phyloP scores from a whole-genome alignment of 2,329 filamentous ascomycete species.

The Fusarium sp. region DNA sequence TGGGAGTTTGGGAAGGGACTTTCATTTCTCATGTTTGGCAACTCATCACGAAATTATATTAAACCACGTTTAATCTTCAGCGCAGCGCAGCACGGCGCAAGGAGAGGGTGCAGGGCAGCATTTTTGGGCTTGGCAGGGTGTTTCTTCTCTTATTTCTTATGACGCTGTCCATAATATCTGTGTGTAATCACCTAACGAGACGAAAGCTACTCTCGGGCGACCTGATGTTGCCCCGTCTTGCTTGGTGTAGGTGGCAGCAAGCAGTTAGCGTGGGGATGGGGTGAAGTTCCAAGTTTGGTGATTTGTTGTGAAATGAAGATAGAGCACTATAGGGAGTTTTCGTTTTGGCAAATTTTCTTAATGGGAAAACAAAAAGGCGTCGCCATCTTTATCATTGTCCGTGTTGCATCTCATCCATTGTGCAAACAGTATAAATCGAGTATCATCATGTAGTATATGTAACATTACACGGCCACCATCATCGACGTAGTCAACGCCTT shows the following conservation, averaged over 20 bases:
- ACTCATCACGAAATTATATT: slow-evolving; percentile 56
- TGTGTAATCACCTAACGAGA: slow-evolving; percentile 45
- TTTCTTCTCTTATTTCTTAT: slow-evolving; percentile 53
- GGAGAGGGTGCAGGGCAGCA: slow-evolving; percentile 57
- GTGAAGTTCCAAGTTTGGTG: slow-evolving; percentile 42
- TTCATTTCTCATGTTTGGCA: slow-evolving; percentile 53
- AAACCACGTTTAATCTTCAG: slow-evolving; percentile 55
- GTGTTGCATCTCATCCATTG: slow-evolving; percentile 14
- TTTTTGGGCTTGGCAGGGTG: slow-evolving; percentile 56
- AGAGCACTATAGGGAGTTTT: slow-evolving; percentile 54
- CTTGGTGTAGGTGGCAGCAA: slow-evolving; percentile 35
- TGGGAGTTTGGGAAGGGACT: slow-evolving; percentile 42
- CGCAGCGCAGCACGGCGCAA: slow-evolving; percentile 58
- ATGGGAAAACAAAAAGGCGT: slow-evolving; percentile 55
- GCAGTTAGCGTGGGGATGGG: slow-evolving; percentile 48
- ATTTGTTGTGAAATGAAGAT: slow-evolving; percentile 52
- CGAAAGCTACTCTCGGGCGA: slow-evolving; percentile 31
- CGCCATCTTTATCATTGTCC: slow-evolving; percentile 38
- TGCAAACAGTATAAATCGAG: slow-evolving; percentile 25
- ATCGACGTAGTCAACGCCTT: slow-evolving; percentile 9
- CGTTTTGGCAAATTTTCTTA: slow-evolving; percentile 54
- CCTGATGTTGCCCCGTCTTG: slow-evolving; percentile 34
- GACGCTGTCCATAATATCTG: slow-evolving; percentile 52
- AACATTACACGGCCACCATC: slow-evolving; percentile 43
- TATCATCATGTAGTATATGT: slow-evolving; percentile 45